Conservation (phyloP, 1,139 yeast species). For the Hyphopichia fennica region DNA sequence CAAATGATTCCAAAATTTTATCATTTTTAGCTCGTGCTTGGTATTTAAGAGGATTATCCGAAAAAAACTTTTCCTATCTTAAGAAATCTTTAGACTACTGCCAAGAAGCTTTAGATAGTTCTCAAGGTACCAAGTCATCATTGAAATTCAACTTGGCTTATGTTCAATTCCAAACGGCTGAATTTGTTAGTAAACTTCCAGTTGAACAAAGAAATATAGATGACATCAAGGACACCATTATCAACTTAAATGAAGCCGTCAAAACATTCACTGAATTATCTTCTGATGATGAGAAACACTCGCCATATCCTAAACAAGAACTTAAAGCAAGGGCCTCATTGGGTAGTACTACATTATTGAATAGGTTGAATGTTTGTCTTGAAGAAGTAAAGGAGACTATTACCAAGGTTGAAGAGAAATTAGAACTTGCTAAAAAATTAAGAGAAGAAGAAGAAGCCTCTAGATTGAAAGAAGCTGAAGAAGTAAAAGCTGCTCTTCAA, state of each 20-base stretch:
- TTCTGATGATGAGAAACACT: constrained; percentile 48
- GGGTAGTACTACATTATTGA: constrained; percentile 75
- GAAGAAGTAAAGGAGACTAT: constrained; percentile 75
- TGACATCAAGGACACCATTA: constrained; percentile 60
- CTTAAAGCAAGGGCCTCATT: constrained; percentile 80
- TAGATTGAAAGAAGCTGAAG: constrained; percentile 37
- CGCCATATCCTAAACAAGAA: constrained; percentile 79
- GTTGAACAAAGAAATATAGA: constrained; percentile 58
- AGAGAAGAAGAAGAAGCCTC: constrained; percentile 59
- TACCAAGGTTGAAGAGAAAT: constrained; percentile 53
- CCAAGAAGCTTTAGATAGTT: constrained; percentile 50
- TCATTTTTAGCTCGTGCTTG: constrained; percentile 86
- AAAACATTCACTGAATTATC: constrained; percentile 59
- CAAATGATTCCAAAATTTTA: constrained; percentile 62
- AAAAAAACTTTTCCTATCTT: constrained; percentile 61
- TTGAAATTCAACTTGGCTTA: constrained; percentile 80
- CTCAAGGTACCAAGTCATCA: constrained; percentile 39
- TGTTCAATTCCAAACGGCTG: constrained; percentile 85
- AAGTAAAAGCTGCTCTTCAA: constrained; percentile 40
- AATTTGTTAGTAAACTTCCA: constrained; percentile 66
- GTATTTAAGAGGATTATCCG: constrained; percentile 77
- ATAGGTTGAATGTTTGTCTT: constrained; percentile 67
- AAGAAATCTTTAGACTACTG: constrained; percentile 64
- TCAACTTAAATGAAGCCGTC: constrained; percentile 66
- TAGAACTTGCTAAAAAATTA: constrained; percentile 69